Conservation (phyloP, 2,329 filamentous ascomycete genomes). For the Aspergillus viridinutans region DNA sequence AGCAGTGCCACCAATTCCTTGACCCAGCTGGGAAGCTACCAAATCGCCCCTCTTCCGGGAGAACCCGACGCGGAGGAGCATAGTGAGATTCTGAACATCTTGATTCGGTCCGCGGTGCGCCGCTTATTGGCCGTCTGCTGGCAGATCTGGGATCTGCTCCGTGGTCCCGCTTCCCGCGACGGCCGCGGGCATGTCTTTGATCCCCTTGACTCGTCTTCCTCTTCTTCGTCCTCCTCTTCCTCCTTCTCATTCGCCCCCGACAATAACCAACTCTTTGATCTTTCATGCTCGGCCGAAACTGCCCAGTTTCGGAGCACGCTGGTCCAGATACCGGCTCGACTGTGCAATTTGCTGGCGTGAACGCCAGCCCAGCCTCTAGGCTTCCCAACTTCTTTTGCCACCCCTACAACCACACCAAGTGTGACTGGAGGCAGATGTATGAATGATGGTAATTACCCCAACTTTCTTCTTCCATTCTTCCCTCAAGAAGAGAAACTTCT, state of each 20-base stretch:
- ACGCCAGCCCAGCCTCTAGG: background rate
- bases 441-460: no score
- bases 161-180: background rate
- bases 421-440: no score
- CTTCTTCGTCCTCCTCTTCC: no score
- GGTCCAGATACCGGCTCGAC: background rate
- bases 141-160: background rate
- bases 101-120: background rate
- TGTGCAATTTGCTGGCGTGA: background rate
- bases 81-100: background rate
- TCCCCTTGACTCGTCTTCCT: background rate
- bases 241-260: no score
- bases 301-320: background rate
- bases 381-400: no score
- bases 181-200: background rate
- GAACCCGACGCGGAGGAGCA: background rate
- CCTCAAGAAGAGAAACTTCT: no score
- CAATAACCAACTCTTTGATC: background rate
- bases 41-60: background rate
- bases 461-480: no score
- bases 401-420: no score
- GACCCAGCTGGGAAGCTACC: background rate
- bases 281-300: background rate
- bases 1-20: background rate
- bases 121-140: background rate